Evolutionary conservation across 1,284 basidiomycete species (phyloP).

Genomic region (Neonothopanus nambi): DNA sequence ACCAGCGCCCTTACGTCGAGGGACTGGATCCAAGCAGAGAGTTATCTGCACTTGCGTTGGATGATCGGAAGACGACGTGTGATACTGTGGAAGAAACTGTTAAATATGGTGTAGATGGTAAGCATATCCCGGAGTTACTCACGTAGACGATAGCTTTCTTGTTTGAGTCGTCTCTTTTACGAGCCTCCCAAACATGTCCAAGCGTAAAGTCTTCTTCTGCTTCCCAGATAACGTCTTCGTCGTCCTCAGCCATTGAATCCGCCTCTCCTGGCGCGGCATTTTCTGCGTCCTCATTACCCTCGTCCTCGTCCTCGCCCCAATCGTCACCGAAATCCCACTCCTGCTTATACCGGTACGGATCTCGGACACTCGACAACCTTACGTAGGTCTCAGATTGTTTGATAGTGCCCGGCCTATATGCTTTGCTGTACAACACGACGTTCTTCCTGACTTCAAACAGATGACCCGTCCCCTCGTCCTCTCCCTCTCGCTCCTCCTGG

Average conservation of each 20-base stretch:
- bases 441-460: slow-evolving; percentile 59
- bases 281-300: slow-evolving; percentile 23
- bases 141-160: slow-evolving; percentile 61
- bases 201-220: slow-evolving; percentile 65
- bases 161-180: slow-evolving; percentile 39
- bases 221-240: slow-evolving; percentile 55
- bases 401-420: slow-evolving; percentile 52
- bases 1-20: slow-evolving; percentile 51
- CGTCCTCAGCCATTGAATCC: slow-evolving; percentile 26
- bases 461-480: slow-evolving; percentile 41
- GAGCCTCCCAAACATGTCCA: slow-evolving; percentile 51
- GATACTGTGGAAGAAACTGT: slow-evolving; percentile 41
- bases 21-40: slow-evolving; percentile 47
- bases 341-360: slow-evolving; percentile 50
- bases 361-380: slow-evolving; percentile 56
- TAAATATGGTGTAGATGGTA: slow-evolving; percentile 7
- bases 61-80: slow-evolving; percentile 35
- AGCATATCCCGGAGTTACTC: slow-evolving; percentile 25
- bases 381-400: slow-evolving; percentile 47
- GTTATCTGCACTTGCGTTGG: slow-evolving; percentile 60
- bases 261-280: slow-evolving; percentile 19
- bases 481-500: slow-evolving; percentile 17
- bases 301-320: slow-evolving; percentile 31
- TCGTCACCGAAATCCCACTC: slow-evolving; percentile 20
- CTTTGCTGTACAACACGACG: slow-evolving; percentile 37